Evolutionary conservation across 2,329 filamentous ascomycete genomes (phyloP), one percentile per base, ranked within the genome.

Genomic region (Sarocladiaceae sp.): DNA sequence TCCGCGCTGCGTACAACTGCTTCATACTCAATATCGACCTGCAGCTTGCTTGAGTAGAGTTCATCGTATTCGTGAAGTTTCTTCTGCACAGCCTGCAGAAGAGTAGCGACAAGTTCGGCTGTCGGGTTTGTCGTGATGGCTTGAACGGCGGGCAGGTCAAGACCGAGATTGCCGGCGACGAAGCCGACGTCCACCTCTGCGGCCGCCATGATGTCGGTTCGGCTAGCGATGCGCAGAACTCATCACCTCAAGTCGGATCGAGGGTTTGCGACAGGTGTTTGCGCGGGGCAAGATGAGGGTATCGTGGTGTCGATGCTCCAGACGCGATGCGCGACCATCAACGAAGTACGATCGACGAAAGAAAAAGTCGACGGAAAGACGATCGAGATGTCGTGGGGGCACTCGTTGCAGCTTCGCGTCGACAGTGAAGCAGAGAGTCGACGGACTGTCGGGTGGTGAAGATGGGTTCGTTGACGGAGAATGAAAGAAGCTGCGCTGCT

Each of bases 1-100:
- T 97, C 93, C 54, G 87, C 86, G 58, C 82, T 88, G 60, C 91
- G 86, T 46, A 96, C 86, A 17, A 87, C 87, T 68, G 90, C 94
- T 68, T 99, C 94, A 7, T 97, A 80, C 73, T 97, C 92, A 40
- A 99, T 94, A 62, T 96, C 90, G 42, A 89, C 76, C 59, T 90
- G 86, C 40, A 97, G 79, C 72, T 97, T 97, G 58, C 96, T 89
- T 10, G 93, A 86, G 61, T 87, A 90, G 36, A 96, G 73, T 35
- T 84, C 80, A 65, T 96, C 90, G 61, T 83, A 86, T 62, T 96
- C 90, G 61, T 86, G 88, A 31, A 89, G 90, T 68, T 94, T 96
- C 26, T 76, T 73, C 22, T 86, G 80, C 51, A 97, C 82, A 23
- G 88, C 86, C 56, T 82, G 77, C 36, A 99, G 79, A 50, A 99